A percentile compares a stretch with the other conserved stretches of the same genome.
phyloP scores from a whole-genome alignment of 2,329 filamentous ascomycete species.

The Fusarium piperis region DNA sequence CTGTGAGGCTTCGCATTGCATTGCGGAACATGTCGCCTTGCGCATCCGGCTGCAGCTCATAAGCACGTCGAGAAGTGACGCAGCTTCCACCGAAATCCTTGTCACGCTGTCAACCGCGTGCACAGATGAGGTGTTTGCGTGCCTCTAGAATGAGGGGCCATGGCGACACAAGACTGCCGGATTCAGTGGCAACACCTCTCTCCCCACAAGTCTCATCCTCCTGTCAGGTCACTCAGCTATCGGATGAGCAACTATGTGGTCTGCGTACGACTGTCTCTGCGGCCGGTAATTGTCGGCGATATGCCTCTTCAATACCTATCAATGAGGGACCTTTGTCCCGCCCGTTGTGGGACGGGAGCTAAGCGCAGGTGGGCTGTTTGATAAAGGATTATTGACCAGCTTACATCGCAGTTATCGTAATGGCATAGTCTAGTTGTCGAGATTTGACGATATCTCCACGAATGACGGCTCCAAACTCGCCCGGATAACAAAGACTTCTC shows the following conservation, averaged over 20 bases:
- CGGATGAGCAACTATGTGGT: background rate
- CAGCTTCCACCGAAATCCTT: conserved; percentile 16
- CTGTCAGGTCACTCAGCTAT: conserved; percentile 10
- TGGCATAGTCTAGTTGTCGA: background rate
- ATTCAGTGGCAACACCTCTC: conserved; percentile 10
- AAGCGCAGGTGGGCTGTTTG: conserved; percentile 33
- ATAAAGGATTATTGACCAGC: conserved; percentile 31
- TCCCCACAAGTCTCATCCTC: conserved; percentile 9
- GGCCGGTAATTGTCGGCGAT: conserved; percentile 13
- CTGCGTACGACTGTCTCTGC: background rate
- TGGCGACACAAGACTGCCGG: conserved; percentile 16
- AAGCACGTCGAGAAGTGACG: conserved; percentile 29
- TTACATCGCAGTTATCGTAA: conserved; percentile 34
- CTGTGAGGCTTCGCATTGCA: conserved; percentile 25
- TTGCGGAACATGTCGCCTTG: conserved; percentile 22
- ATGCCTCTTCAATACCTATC: conserved; percentile 32
- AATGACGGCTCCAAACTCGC: background rate
- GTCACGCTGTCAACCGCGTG: conserved; percentile 19
- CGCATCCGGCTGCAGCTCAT: conserved; percentile 18
- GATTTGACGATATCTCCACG: background rate
- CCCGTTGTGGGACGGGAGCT: conserved; percentile 36
- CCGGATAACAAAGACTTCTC: background rate
- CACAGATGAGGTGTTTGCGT: conserved; percentile 6
- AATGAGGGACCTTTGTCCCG: conserved; percentile 36
- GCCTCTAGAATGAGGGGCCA: conserved; percentile 3